Conservation (phyloP, 768 basidiomycete species). For the Auriscalpium orientale region DNA sequence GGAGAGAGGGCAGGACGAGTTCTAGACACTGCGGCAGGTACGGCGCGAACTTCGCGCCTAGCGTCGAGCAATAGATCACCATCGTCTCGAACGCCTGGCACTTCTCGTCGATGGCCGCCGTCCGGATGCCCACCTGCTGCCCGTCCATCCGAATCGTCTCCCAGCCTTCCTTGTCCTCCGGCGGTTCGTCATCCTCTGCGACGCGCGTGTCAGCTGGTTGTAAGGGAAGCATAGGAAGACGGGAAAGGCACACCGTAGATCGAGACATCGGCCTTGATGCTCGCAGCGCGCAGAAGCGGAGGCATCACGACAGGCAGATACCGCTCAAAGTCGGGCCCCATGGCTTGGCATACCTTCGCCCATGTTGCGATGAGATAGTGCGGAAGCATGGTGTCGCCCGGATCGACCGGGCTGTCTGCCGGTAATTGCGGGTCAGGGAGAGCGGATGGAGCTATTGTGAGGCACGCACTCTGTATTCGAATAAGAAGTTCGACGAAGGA, state of each 20-base stretch:
- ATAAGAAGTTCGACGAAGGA: slow-evolving; percentile 68
- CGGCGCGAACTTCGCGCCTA: slow-evolving; percentile 59
- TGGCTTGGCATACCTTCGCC: slow-evolving; percentile 83
- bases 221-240: background rate
- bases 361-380: slow-evolving; percentile 82
- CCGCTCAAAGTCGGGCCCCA: slow-evolving; percentile 79
- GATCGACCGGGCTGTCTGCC: slow-evolving; percentile 58
- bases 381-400: slow-evolving; percentile 60
- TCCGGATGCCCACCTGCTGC: slow-evolving; percentile 67
- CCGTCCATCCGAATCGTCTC: slow-evolving; percentile 75
- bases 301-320: slow-evolving; percentile 85
- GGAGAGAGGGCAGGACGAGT: slow-evolving; percentile 59
- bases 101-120: slow-evolving; percentile 78
- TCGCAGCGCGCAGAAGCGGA: slow-evolving; percentile 61
- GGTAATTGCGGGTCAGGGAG: background rate
- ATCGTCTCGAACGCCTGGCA: slow-evolving; percentile 83
- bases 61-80: slow-evolving; percentile 67
- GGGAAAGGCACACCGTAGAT: slow-evolving; percentile 46
- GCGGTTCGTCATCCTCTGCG: slow-evolving; percentile 49
- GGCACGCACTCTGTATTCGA: slow-evolving; percentile 63
- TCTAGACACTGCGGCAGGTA: slow-evolving; percentile 68
- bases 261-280: slow-evolving; percentile 73
- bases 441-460: background rate
- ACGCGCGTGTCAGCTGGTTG: too few species aligned
- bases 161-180: slow-evolving; percentile 65